Base-by-base conservation (phyloP, 2,329 filamentous ascomycete genomes). In the Colletotrichum falcatum region DNA sequence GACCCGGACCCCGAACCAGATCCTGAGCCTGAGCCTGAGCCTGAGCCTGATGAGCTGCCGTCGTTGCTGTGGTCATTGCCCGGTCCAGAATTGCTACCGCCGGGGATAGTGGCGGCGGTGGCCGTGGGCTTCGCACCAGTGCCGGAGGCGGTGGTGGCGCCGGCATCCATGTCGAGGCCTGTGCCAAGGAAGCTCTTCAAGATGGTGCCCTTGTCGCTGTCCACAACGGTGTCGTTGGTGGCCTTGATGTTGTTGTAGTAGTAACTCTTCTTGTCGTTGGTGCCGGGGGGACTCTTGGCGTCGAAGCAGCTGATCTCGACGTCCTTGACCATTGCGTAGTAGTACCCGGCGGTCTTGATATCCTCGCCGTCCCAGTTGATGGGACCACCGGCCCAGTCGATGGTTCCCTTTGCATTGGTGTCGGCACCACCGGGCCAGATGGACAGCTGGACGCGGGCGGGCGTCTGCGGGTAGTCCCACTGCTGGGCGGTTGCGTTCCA, bases 381-480 rank as follows among this genome's bases (percentile, higher is more conserved):
- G 62, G 88, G 83, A 76, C 96, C 96, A 78, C 96, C 96, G 23
- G 95, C 94, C 96, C 96, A 99, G 64, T 91, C 86, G 74, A 97
- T 88, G 42, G 96, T 98, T 66, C 96, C 96, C 79, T 92, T 79
- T 49, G 89, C 92, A 80, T 98, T 98, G 78, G 86, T 87, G 12
- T 89, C 82, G 56, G 93, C 88, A 78, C 96, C 96, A 77, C 94
- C 96, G 49, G 96, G 96, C 96, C 96, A 99, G 77, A 99, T 90
- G 20, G 96, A 98, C 61, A 99, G 87, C 85, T 98, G 94, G 62
- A 99, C 89, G 75, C 95, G 93, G 20, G 95, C 84, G 5, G 96
- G 96, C 0, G 95, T 97, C 83, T 98, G 96, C 8, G 96, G 96
- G 85, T 89, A 99, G 76, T 92, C 86, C 87, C 91, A 99, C 81